Evolutionary conservation across 176 grass and related monocot genomes (phyloP).

Genomic region (Zoysia pacifica): DNA sequence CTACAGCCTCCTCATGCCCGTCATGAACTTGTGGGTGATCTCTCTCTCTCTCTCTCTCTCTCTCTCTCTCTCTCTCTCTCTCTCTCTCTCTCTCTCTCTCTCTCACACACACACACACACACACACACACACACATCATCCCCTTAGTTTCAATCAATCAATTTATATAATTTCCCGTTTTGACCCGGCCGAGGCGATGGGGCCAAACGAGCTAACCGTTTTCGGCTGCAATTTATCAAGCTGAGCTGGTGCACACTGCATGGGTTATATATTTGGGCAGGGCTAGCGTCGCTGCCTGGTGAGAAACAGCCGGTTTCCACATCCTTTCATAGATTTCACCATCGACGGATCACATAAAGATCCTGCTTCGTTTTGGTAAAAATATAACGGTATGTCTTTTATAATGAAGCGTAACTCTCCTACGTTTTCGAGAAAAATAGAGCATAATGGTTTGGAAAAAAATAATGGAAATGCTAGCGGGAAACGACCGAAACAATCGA

Average conservation of each 20-base stretch:
- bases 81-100: background rate
- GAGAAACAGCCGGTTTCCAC: background rate
- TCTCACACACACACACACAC: no score
- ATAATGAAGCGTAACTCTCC: no score
- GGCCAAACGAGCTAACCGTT: constrained; percentile 4
- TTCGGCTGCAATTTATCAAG: constrained; percentile 14
- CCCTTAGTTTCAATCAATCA: background rate
- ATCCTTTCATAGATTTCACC: constrained; percentile 9
- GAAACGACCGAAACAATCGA: background rate
- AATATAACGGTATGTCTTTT: no score
- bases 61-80: background rate
- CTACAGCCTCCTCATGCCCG: constrained; percentile 94
- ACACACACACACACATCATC: background rate
- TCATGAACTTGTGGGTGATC: constrained; percentile 80
- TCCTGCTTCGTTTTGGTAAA: background rate
- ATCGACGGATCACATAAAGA: background rate
- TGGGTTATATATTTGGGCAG: background rate
- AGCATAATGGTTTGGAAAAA: background rate
- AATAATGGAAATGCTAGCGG: background rate
- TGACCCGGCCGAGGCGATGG: constrained; percentile 26
- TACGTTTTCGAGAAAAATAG: no score
- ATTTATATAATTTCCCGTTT: background rate
- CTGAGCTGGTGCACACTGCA: constrained; percentile 12
- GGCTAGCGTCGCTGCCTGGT: background rate
- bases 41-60: background rate